Evolutionary conservation across 1,139 yeast species (phyloP).

Genomic region (Hyphopichia burtonii): DNA sequence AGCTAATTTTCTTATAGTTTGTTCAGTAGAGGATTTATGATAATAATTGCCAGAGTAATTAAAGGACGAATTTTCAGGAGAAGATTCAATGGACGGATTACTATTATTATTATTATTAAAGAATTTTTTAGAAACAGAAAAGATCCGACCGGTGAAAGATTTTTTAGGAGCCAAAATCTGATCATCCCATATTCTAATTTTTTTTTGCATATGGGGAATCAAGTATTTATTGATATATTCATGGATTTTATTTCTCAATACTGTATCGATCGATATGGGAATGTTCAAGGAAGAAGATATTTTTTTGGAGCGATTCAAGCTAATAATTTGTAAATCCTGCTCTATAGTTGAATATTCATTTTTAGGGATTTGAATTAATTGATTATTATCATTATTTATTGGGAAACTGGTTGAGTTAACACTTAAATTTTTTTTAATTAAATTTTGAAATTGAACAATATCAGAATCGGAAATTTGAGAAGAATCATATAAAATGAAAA

Average conservation of each 20-base stretch:
- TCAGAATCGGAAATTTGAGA: conserved; percentile 17
- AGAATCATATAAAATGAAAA: conserved; percentile 39
- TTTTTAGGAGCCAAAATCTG: conserved; percentile 65
- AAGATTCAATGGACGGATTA: conserved; percentile 7
- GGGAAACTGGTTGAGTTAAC: conserved; percentile 31
- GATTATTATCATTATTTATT: conserved; percentile 10
- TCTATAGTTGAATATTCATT: conserved; percentile 51
- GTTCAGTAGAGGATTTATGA: conserved; percentile 65
- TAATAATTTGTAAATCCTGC: conserved; percentile 47
- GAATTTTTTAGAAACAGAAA: conserved; percentile 64
- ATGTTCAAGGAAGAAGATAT: conserved; percentile 17
- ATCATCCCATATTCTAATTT: conserved; percentile 78
- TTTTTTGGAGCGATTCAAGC: conserved; percentile 19
- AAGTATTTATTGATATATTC: conserved; percentile 59
- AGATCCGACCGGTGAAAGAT: conserved; percentile 71
- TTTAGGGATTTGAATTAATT: conserved; percentile 8
- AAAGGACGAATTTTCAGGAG: conserved; percentile 19
- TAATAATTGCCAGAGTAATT: conserved; percentile 55
- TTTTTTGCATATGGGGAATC: conserved; percentile 76
- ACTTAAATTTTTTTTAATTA: conserved; percentile 25
- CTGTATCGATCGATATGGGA: conserved; percentile 36
- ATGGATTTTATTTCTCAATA: conserved; percentile 43
- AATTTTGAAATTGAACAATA: conserved; percentile 32
- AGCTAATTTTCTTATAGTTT: conserved; percentile 75
- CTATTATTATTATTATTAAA: conserved; percentile 31